Percentiles rank a stretch among this genome's conserved stretches.
Conservation (phyloP, 192 early-diverging fungal species). For the Mortierella hygrophila region DNA sequence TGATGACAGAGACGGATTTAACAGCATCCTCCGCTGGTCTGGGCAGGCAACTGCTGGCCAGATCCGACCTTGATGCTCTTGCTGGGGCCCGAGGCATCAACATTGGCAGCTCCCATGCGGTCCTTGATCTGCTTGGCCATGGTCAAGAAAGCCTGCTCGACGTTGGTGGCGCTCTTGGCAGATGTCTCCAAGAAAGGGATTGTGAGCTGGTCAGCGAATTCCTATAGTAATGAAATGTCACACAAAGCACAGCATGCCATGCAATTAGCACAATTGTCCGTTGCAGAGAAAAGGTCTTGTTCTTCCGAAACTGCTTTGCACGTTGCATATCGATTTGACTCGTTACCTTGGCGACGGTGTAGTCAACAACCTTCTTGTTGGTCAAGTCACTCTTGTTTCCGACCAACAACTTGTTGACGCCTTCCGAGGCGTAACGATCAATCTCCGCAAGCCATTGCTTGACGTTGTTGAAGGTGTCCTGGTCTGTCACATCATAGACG, state of each 20-base stretch:
- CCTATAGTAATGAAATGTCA: conserved; percentile 63
- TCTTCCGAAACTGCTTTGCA: neutral
- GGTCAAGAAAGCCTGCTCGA: conserved; percentile 99
- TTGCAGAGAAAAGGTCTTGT: neutral
- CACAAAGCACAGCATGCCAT: neutral
- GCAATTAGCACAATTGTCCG: neutral
- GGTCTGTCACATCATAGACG: conserved; percentile 98
- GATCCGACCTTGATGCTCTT: conserved; percentile 66
- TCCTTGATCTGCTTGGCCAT: conserved; percentile 99
- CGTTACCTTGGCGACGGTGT: conserved; percentile 73
- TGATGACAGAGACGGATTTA: conserved; percentile 33
- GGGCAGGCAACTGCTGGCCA: conserved; percentile 64
- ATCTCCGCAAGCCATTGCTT: conserved; percentile 99
- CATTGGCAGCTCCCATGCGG: conserved; percentile 72
- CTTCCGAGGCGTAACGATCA: conserved; percentile 96
- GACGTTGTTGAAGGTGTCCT: conserved; percentile 95
- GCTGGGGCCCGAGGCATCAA: conserved; percentile 59
- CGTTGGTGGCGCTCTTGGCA: conserved; percentile 97
- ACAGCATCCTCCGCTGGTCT: conserved; percentile 65
- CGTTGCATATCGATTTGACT: neutral
- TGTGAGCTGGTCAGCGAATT: conserved; percentile 88
- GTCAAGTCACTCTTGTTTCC: conserved; percentile 99
- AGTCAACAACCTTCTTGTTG: conserved; percentile 90
- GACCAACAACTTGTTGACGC: conserved; percentile 97
- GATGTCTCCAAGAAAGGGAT: conserved; percentile 98